Evolutionary conservation across 2,329 filamentous ascomycete genomes (phyloP), one percentile per base, ranked within the genome.

Genomic region (Stenocarpella maydis): DNA sequence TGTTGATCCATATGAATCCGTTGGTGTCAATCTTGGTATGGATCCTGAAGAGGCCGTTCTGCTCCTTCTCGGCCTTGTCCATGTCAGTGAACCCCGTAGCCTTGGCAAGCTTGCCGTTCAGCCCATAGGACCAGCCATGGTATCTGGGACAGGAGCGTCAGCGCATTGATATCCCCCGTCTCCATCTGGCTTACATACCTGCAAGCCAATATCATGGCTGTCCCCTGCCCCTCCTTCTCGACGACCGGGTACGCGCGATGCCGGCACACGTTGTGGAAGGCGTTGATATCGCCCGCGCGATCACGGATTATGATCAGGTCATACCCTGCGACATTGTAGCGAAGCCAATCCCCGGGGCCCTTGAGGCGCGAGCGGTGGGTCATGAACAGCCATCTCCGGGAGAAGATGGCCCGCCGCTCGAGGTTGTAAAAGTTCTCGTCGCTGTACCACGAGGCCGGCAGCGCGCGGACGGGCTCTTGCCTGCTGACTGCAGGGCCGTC

Each of bases 1-100:
- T 73, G 72, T 86, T 86, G 64, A 85, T 78, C 82, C 83, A 86
- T 55, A 86, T 75, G 72, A 86, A 86, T 19, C 83, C 83, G 26
- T 80, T 78, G 26, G 65, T 67, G 72, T 85, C 84, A 39, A 84
- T 73, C 49, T 82, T 80, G 7, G 83, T 78, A 67, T 85, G 82
- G 45, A 86, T 79, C 0, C 77, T 78, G 69, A 86, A 82, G 0
- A 88, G 76, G n/a, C 81, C 78, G 70, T 87, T 74, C 69, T 80
- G 74, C n/a, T 69, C 70, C 71, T 81, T 82, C 60, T 82, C 78
- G 64, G 82, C 82, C 37, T 75, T 76, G 2, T 73, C 58, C 3
- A 83, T 74, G 0, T 78, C 74, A 39, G 82, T 78, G 68, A 82
- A 83, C 0, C 79, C 76, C 0, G 81, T 81, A 0, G 81, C 81